Evolutionary conservation across 345 rosid genomes (phyloP), one percentile per base, ranked within the genome.

Genomic region (Alliaria petiolata): DNA sequence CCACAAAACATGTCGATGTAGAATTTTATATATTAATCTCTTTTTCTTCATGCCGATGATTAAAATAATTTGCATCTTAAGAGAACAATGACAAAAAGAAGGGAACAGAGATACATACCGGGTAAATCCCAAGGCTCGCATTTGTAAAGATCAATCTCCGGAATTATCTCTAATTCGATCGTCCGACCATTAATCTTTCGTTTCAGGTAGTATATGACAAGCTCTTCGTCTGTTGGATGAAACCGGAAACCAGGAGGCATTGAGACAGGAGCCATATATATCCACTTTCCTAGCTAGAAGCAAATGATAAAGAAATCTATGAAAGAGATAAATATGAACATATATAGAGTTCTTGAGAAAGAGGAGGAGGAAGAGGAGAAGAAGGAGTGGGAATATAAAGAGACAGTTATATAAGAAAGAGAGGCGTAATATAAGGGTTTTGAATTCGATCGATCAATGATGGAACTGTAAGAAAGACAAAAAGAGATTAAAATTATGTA

Each of bases 121-220:
- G 95, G 95, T 58, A 89, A 85, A 70, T 89, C 95, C 95, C 95
- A 85, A 2, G 95, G 95, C 72, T 89, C 95, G 67, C 89, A 89
- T 75, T 89, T 87, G 81, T 87, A 89, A 65, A 87, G 89, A 81
- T 89, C 91, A 6, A 87, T 85, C 81, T 89, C 95, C 0, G 90
- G 90, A 59, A 89, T 89, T 45, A 89, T 72, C 74, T 87, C 91
- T 69, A 87, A 58, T 62, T 87, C 92, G 60, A 89, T 84, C 49
- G 76, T 81, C 13, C 85, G 83, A 20, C 90, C 85, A 43, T 86
- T 85, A 50, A 85, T 87, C 72, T 89, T 89, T 50, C 90, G 59
- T 68, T 85, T 89, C 26, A 89, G 88, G 65, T 89, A 89, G 58
- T 89, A 87, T 30, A 83, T 79, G n/a, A 89, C 85, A 10, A 89